Evolutionary conservation across 1,284 basidiomycete species (phyloP).

Genomic region (Takashimella tepidaria): DNA sequence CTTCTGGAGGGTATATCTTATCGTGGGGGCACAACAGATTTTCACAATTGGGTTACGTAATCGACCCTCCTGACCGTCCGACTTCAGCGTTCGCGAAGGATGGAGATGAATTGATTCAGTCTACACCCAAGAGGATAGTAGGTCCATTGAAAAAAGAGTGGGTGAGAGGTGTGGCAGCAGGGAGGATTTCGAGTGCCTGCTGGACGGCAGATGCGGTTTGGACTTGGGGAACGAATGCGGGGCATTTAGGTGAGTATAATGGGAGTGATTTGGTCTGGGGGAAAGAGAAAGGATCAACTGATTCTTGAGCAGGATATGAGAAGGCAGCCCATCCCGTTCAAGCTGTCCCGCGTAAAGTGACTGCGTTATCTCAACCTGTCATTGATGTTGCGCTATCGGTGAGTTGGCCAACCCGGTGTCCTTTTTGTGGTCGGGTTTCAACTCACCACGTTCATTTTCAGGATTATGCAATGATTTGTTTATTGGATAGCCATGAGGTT

Average conservation of each 20-base stretch:
- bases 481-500: conserved; percentile 70
- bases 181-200: conserved; percentile 79
- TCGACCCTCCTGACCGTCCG: conserved; percentile 56
- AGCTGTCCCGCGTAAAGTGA: conserved; percentile 72
- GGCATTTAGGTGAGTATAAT: conserved; percentile 70
- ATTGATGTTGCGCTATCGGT: conserved; percentile 66
- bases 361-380: conserved; percentile 67
- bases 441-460: conserved; percentile 15
- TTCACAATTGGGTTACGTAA: conserved; percentile 77
- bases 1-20: conserved; percentile 71
- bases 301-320: conserved; percentile 59
- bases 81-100: conserved; percentile 28
- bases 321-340: conserved; percentile 72
- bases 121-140: conserved; percentile 67
- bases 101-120: conserved; percentile 61
- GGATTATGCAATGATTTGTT: conserved; percentile 78
- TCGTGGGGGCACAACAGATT: conserved; percentile 90
- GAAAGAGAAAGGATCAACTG: neutral
- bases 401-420: conserved; percentile 44
- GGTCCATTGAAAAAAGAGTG: conserved; percentile 74
- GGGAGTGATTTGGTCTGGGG: neutral
- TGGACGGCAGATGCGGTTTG: conserved; percentile 80
- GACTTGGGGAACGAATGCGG: conserved; percentile 94
- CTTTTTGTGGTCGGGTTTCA: conserved; percentile 3
- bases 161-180: conserved; percentile 79